phyloP scores from a whole-genome alignment of 1,284 basidiomycete genomes.

The Puccinia coronata region DNA sequence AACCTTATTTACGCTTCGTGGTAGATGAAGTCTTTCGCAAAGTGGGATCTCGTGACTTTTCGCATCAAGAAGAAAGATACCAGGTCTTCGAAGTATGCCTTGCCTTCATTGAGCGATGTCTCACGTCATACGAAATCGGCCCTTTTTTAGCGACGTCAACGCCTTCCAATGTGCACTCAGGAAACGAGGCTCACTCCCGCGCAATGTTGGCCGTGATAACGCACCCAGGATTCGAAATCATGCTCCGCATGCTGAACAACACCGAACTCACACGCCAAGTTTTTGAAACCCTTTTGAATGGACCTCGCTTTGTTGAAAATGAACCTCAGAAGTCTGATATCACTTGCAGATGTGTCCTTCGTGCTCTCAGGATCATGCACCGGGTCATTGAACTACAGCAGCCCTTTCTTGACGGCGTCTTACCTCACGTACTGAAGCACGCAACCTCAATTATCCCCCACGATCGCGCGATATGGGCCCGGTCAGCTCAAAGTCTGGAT shows the following conservation, averaged over 20 bases:
- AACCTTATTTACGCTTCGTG: constrained; percentile 79
- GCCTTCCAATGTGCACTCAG: constrained; percentile 23
- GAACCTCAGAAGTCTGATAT: constrained; percentile 63
- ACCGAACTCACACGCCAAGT: constrained; percentile 71
- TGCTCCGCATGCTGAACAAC: constrained; percentile 75
- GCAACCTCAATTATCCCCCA: constrained; percentile 64
- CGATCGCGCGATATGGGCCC: constrained; percentile 65
- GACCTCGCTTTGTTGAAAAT: constrained; percentile 69
- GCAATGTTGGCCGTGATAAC: constrained; percentile 30
- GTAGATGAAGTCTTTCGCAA: constrained; percentile 79
- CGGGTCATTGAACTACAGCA: constrained; percentile 82
- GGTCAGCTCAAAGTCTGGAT: constrained; percentile 68
- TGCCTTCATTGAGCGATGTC: constrained; percentile 46
- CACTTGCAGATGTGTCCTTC: constrained; percentile 66
- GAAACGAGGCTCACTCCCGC: constrained; percentile 32
- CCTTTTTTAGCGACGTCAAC: constrained; percentile 33
- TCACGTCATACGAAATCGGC: constrained; percentile 43
- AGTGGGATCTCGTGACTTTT: constrained; percentile 68
- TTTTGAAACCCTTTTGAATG: constrained; percentile 74
- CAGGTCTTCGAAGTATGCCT: constrained; percentile 75
- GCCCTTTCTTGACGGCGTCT: constrained; percentile 82
- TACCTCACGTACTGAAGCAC: constrained; percentile 72
- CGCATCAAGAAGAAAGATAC: constrained; percentile 77
- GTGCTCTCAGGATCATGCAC: constrained; percentile 78
- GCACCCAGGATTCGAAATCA: constrained; percentile 86